phyloP scores from a whole-genome alignment of 169 alveolate genomes.

The Amoebophrya sp. region DNA sequence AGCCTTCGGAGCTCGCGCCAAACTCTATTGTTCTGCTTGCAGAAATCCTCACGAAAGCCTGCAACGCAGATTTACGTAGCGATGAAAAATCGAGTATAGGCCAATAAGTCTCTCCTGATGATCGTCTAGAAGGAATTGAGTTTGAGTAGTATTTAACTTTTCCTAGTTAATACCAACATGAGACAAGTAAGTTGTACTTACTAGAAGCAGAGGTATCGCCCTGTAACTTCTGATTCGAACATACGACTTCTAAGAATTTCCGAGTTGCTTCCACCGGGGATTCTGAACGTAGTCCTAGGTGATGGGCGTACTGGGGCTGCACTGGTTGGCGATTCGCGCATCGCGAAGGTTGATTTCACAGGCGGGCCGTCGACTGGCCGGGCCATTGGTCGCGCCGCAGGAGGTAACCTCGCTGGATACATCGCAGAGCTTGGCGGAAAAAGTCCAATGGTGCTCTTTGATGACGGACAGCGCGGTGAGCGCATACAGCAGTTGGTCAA shows the following conservation, averaged over 20 bases:
- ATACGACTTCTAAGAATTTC: too few species aligned
- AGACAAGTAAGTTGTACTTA: too few species aligned
- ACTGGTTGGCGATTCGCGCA: neutral
- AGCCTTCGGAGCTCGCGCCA: neutral
- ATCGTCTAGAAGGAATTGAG: too few species aligned
- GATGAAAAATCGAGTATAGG: too few species aligned
- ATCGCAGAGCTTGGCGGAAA: neutral
- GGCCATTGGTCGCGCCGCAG: neutral
- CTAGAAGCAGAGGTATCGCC: too few species aligned
- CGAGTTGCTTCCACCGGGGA: neutral
- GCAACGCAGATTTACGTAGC: too few species aligned
- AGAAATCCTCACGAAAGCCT: neutral
- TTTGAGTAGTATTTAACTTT: too few species aligned
- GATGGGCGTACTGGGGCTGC: neutral
- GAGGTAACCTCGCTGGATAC: neutral
- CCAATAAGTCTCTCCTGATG: too few species aligned
- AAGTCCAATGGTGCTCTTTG: neutral
- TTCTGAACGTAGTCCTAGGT: neutral
- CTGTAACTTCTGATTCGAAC: too few species aligned
- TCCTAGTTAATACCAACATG: too few species aligned
- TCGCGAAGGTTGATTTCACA: constrained; percentile 4
- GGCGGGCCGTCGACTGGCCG: neutral
- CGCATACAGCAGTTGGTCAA: neutral
- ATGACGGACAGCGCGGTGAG: neutral
- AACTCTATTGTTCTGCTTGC: neutral